Base-by-base conservation (phyloP, 768 basidiomycete genomes). In the Cubamyces sp. region DNA sequence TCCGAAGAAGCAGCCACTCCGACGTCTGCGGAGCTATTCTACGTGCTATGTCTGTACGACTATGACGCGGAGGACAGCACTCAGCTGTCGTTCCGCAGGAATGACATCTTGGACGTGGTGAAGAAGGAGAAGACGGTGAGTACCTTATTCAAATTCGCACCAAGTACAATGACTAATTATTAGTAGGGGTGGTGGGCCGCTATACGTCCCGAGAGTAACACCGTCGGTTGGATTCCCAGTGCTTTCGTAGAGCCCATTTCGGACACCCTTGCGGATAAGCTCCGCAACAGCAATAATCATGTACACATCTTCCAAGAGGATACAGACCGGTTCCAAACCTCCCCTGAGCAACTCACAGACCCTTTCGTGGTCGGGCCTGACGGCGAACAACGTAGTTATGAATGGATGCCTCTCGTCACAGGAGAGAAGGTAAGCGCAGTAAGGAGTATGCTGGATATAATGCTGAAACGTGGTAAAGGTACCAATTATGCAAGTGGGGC, bases 151-250 rank as follows among this genome's bases (percentile, higher is more conserved):
- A 41, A 2, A 39, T 1, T 21, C 39, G 12, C 11, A 30, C 7
- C n/a, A 19, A 3, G 15, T 9, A 5, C 3, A 18, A 19, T 19
- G n/a, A 15, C 51, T 52, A 14, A 34, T 3, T 37, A 14, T 23
- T 15, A 18, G 5, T 43, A 73, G 71, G 91, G 91, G 11, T 92
- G 90, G 91, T 92, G 90, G 89, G 90, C 88, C 19, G 91, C 90
- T 19, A 82, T 88, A 74, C 78, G 84, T 23, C 74, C 74, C 12
- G 78, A 78, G 40, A 82, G 81, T 14, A 76, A 80, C 51, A 71
- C 74, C 37, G 79, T 90, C 34, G 89, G 91, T 48, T 92, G 91
- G 91, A 85, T 92, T 61, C 91, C 91, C 11, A 81, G 84, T 64
- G 84, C 86, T 1, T 92, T 84, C 72, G 88, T 93, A 5, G 77